Evolutionary conservation across 1,284 basidiomycete species (phyloP), one percentile per base, ranked within the genome.

Genomic region (Sanghuangporus weigelae): DNA sequence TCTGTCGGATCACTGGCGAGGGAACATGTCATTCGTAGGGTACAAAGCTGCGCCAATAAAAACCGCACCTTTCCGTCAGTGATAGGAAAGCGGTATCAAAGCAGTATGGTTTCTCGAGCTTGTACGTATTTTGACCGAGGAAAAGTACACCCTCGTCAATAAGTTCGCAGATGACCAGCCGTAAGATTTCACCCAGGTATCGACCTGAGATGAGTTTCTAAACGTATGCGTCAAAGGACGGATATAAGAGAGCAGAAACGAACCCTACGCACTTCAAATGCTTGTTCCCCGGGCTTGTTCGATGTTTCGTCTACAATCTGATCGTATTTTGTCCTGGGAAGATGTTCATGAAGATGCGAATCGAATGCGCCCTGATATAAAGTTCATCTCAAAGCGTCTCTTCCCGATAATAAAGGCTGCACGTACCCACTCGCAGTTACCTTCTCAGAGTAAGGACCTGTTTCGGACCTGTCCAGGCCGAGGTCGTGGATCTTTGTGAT

Each of bases 141-240:
- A 99, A 99, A 62, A 99, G 84, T 35, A 95, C 91, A 74, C 96
- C 96, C 68, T 96, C 90, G 74, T 99, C 96, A 73, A 98, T 95
- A 68, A 99, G 87, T 75, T 99, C 96, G 74, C 90, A 93, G 66
- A 99, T 84, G 69, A 98, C 90, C 35, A 99, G 82, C 36, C 96
- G 89, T 73, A 98, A 85, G 70, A 98, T 93, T 78, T 99, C 96
- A 69, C 96, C 96, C 35, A 99, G 87, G 78, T 99, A 99, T 60
- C 96, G 86, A 64, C 96, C 96, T 0, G 96, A 96, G 69, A 99
- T 98, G 74, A 98, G 89, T 93, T 99, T 99, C 85, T 98, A 57
- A 16, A 31, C n/a, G 21, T 14, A 19, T 26, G 14, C 31, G 53
- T 10, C 12, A 14, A 36, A 38, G 6, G 53, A n/a, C 16, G 14